Conservation (phyloP, 306 rosid species). For the Quercus alba region DNA sequence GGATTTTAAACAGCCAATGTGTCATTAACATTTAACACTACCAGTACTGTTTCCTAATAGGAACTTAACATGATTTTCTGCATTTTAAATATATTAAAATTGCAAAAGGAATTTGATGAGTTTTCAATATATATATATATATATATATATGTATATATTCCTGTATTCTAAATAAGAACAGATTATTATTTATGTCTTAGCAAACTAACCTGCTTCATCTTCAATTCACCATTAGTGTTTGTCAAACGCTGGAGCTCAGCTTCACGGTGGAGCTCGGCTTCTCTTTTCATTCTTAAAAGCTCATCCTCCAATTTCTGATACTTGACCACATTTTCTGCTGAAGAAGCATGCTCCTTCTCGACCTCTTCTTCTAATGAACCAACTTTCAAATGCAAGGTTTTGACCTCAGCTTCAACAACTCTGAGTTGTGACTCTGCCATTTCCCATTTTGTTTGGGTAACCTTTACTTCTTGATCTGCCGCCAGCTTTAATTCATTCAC, state of each 20-base stretch:
- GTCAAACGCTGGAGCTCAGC: constrained; percentile 27
- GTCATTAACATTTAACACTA: no score
- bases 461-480: constrained; percentile 47
- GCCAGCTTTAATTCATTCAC: constrained; percentile 46
- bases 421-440: constrained; percentile 45
- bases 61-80: neutral
- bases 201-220: constrained; percentile 62
- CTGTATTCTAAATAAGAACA: neutral
- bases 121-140: neutral
- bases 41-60: neutral
- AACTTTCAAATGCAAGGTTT: constrained; percentile 39
- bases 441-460: constrained; percentile 40
- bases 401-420: constrained; percentile 38
- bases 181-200: neutral
- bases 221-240: constrained; percentile 34
- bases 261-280: constrained; percentile 45
- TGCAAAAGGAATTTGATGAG: neutral
- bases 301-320: constrained; percentile 56
- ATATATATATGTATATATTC: neutral
- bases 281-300: constrained; percentile 44
- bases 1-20: neutral
- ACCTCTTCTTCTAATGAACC: constrained; percentile 51
- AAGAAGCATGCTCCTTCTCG: constrained; percentile 50
- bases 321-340: constrained; percentile 42
- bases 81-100: neutral